phyloP scores from a whole-genome alignment of 495 filamentous ascomycete species.

The Aspergillus wentii region DNA sequence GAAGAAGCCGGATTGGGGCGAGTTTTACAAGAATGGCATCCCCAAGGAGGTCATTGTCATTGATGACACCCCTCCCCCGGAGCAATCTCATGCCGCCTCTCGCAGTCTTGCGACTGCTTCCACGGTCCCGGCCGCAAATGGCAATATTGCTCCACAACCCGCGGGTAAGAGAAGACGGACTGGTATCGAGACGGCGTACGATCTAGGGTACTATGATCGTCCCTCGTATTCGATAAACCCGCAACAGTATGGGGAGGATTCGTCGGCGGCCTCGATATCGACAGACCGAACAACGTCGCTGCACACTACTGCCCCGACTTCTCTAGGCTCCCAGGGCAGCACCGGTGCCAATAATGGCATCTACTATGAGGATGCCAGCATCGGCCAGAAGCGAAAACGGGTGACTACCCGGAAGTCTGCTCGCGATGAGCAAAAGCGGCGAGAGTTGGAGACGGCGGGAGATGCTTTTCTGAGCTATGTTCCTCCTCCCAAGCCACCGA shows the following conservation, averaged over 20 bases:
- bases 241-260: constrained; percentile 57
- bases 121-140: constrained; percentile 17
- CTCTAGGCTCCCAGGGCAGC: constrained; percentile 72
- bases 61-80: constrained; percentile 78
- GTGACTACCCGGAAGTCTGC: constrained; percentile 68
- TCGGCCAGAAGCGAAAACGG: constrained; percentile 84
- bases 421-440: constrained; percentile 73
- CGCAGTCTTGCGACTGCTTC: constrained; percentile 20
- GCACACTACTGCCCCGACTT: constrained; percentile 87
- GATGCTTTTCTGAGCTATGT: constrained; percentile 75
- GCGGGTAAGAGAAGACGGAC: constrained; percentile 62
- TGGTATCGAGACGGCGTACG: constrained; percentile 57
- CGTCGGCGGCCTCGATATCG: constrained; percentile 66
- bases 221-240: constrained; percentile 67
- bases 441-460: constrained; percentile 59
- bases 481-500: constrained; percentile 79
- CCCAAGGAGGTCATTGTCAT: constrained; percentile 95
- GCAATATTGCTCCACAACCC: constrained; percentile 44
- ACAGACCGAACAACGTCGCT: constrained; percentile 84
- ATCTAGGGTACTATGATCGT: constrained; percentile 57
- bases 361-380: constrained; percentile 49
- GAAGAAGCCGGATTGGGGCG: constrained; percentile 71
- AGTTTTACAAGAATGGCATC: constrained; percentile 89
- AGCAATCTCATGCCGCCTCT: constrained; percentile 34
- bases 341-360: constrained; percentile 50